phyloP scores from a whole-genome alignment of 768 basidiomycete genomes.

The Hygrocybe coccinea region DNA sequence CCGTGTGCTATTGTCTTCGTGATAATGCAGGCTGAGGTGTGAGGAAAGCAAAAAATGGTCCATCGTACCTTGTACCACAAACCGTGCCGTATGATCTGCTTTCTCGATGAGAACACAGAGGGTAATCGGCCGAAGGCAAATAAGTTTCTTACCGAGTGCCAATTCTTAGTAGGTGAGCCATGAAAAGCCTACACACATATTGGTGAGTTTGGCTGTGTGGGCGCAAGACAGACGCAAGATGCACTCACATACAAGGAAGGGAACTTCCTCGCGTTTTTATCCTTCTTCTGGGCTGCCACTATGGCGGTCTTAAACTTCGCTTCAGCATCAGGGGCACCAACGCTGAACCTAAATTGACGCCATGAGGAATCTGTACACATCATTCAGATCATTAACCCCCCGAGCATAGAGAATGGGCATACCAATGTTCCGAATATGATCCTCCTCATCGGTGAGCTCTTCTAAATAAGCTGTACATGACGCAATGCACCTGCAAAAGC shows the following conservation, averaged over 20 bases:
- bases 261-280: constrained; percentile 42
- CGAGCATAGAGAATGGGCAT: constrained; percentile 2
- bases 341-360: constrained; percentile 65
- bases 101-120: background rate
- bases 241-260: constrained; percentile 43
- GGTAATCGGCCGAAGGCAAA: background rate
- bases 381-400: background rate
- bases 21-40: too few relatives aligned
- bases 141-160: constrained; percentile 57
- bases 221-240: background rate
- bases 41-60: too few relatives aligned
- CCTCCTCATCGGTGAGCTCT: constrained; percentile 48
- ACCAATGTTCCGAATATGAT: constrained; percentile 54
- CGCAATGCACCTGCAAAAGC: constrained; percentile 52
- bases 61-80: constrained; percentile 48
- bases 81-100: constrained; percentile 66
- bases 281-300: constrained; percentile 32
- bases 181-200: constrained; percentile 54
- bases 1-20: constrained; percentile 43
- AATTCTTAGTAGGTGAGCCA: constrained; percentile 59
- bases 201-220: background rate
- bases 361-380: constrained; percentile 39
- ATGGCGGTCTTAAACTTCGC: constrained; percentile 54
- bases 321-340: constrained; percentile 68
- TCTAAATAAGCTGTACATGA: constrained; percentile 71